Conservation (phyloP, 2,329 filamentous ascomycete genomes). For the Ambrosiella beaveri region DNA sequence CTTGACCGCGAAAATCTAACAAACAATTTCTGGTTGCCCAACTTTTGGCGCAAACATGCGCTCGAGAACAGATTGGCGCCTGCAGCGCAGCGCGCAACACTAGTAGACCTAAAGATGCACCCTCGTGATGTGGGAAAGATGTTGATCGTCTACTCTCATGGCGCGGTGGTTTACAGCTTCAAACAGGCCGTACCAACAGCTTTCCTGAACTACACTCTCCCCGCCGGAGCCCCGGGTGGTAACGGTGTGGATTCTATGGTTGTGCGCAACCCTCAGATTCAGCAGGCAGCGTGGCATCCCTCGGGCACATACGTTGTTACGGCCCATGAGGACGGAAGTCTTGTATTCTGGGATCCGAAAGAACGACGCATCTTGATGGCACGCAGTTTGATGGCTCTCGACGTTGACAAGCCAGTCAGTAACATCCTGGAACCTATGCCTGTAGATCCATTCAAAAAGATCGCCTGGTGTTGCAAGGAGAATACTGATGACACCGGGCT, state of each 20-base stretch:
- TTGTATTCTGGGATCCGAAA: constrained; percentile 88
- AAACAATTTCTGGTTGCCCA: constrained; percentile 63
- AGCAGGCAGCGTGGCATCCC: constrained; percentile 83
- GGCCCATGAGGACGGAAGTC: constrained; percentile 73
- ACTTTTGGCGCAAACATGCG: constrained; percentile 65
- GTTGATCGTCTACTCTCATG: constrained; percentile 76
- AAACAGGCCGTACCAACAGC: constrained; percentile 69
- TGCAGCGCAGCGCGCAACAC: constrained; percentile 21
- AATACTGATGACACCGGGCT: constrained; percentile 89
- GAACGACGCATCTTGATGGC: constrained; percentile 74
- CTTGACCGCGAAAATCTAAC: constrained; percentile 59
- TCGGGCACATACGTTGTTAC: constrained; percentile 80
- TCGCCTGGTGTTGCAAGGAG: constrained; percentile 85
- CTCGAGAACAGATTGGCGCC: constrained; percentile 37
- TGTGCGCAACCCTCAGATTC: constrained; percentile 51
- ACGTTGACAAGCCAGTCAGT: constrained; percentile 50
- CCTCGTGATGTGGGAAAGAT: constrained; percentile 84
- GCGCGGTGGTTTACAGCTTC: constrained; percentile 82
- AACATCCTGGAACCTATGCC: constrained; percentile 35
- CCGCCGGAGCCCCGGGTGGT: constrained; percentile 68
- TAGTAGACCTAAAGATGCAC: constrained; percentile 71
- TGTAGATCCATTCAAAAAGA: constrained; percentile 58
- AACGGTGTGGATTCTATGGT: constrained; percentile 41
- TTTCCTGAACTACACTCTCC: constrained; percentile 70
- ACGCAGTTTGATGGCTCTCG: constrained; percentile 56